phyloP scores from a whole-genome alignment of 2,329 filamentous ascomycete genomes.

The Trichoderma sp. region DNA sequence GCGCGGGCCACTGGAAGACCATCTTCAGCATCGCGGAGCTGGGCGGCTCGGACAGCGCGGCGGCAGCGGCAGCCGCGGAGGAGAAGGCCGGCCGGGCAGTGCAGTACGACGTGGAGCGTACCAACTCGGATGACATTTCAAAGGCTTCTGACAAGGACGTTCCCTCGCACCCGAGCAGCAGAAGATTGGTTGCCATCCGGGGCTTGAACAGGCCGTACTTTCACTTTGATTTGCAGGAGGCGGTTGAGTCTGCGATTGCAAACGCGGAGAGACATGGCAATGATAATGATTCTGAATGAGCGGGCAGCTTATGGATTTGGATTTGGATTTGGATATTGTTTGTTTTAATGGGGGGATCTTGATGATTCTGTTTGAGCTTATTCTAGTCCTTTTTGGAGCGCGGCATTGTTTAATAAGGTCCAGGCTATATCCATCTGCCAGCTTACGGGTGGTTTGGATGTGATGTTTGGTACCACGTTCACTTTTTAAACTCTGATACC shows the following conservation, averaged over 20 bases:
- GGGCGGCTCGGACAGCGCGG: conserved; percentile 66
- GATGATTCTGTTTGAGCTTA: no score
- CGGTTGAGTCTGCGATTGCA: conserved; percentile 44
- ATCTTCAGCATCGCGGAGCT: conserved; percentile 93
- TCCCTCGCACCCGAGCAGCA: conserved; percentile 30
- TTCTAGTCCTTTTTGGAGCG: neutral
- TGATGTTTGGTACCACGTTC: neutral
- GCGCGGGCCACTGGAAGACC: conserved; percentile 55
- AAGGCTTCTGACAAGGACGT: conserved; percentile 31
- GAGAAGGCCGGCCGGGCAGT: conserved; percentile 46
- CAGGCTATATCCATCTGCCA: neutral
- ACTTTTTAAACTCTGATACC: neutral
- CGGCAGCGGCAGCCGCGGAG: conserved; percentile 54
- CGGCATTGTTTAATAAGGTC: neutral
- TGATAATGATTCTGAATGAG: neutral
- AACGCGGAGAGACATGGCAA: conserved; percentile 31
- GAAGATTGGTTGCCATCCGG: conserved; percentile 39
- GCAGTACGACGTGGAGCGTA: conserved; percentile 32
- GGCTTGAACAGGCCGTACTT: conserved; percentile 53
- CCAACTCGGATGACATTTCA: conserved; percentile 26
- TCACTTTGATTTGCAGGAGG: conserved; percentile 51
- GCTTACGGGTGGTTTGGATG: neutral
- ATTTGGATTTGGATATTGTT: neutral
- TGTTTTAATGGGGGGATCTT: neutral
- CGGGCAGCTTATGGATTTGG: neutral